A percentile compares a stretch with the other conserved stretches of the same genome.
phyloP scores from a whole-genome alignment of 495 filamentous ascomycete genomes.

The Copromyces sp. region DNA sequence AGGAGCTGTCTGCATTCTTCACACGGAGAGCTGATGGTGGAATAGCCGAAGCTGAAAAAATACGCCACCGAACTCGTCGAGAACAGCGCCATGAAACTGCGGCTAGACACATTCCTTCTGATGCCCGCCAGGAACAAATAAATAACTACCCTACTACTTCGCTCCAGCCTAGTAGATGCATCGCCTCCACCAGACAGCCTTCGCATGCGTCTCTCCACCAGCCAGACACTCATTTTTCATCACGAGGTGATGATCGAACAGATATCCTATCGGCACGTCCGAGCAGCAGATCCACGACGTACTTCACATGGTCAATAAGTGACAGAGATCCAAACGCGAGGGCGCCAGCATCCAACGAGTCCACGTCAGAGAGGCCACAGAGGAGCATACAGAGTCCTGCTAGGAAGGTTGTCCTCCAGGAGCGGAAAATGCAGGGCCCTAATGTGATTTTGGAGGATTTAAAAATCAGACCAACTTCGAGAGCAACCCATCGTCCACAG shows the following conservation, averaged over 20 bases:
- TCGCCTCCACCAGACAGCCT: background rate
- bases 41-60: background rate
- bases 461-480: background rate
- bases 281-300: conserved; percentile 13
- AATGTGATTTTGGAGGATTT: background rate
- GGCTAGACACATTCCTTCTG: background rate
- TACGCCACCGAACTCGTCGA: background rate
- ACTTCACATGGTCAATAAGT: conserved; percentile 24
- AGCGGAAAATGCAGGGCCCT: background rate
- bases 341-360: background rate
- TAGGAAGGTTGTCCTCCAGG: background rate
- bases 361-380: background rate
- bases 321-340: background rate
- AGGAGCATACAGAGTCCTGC: background rate
- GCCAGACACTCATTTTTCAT: background rate
- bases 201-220: background rate
- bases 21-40: conserved; percentile 5
- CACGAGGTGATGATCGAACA: background rate
- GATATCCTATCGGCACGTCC: background rate
- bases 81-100: background rate
- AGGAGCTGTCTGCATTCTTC: conserved; percentile 35
- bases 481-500: background rate
- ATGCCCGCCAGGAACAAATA: background rate
- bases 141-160: background rate
- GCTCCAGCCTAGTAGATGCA: background rate